A percentile compares a stretch with the other conserved stretches of the same genome.
Evolutionary conservation across 2,329 filamentous ascomycete genomes (phyloP).

Genomic region (Cladosporium sp.): DNA sequence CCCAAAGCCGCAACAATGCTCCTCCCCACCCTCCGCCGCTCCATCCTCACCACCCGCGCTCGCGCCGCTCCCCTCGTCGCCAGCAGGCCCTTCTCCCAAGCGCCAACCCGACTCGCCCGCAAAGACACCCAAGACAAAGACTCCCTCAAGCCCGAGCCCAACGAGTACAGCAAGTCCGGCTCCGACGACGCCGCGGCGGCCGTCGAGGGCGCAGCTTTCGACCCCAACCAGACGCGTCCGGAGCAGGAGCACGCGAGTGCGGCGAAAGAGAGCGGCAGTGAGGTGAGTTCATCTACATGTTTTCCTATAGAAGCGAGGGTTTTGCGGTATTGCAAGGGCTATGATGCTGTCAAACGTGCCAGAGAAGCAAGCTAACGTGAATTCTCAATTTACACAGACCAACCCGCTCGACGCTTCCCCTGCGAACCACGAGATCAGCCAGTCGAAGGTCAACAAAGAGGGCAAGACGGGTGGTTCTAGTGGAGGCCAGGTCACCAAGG

Average conservation of each 20-base stretch:
- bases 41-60: not conserved
- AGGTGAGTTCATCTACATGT: slow-evolving; percentile 16
- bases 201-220: slow-evolving; percentile 64
- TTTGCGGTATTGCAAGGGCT: not conserved
- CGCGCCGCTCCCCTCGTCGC: not conserved
- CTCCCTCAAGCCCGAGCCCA: slow-evolving; percentile 62
- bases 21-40: slow-evolving; percentile 11
- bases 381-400: slow-evolving; percentile 22
- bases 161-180: slow-evolving; percentile 68
- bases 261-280: slow-evolving; percentile 34
- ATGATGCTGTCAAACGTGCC: not conserved
- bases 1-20: not conserved
- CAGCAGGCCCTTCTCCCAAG: not conserved
- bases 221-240: slow-evolving; percentile 66
- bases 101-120: slow-evolving; percentile 24
- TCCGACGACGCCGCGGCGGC: slow-evolving; percentile 60
- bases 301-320: not conserved
- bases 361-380: not conserved
- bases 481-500: slow-evolving; percentile 25
- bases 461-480: slow-evolving; percentile 35
- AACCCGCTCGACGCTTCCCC: slow-evolving; percentile 62
- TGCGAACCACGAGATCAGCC: slow-evolving; percentile 59
- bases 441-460: slow-evolving; percentile 47
- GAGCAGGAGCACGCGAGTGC: slow-evolving; percentile 55
- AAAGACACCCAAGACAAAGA: slow-evolving; percentile 54